These are phyloP conservation scores for Cryptococcus neoformans DNA, from an alignment of 1,284 basidiomycete species.

Conservation along the genomic window DNA sequence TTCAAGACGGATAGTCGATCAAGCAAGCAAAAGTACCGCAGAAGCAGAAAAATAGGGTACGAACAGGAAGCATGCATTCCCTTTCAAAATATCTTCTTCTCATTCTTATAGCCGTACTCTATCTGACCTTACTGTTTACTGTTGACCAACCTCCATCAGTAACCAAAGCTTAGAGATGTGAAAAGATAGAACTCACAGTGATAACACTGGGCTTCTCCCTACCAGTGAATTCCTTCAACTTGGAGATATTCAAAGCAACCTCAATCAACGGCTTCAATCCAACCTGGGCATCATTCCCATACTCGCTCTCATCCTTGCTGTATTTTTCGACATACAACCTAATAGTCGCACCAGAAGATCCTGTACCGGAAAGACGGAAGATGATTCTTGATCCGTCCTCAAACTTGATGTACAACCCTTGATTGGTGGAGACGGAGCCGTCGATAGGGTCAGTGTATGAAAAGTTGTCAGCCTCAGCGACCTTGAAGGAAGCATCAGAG, in stretches of 20 bases:
- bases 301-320: constrained; percentile 72
- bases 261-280: constrained; percentile 95
- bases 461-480: constrained; percentile 80
- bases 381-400: constrained; percentile 89
- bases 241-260: constrained; percentile 79
- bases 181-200: constrained; percentile 60
- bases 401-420: constrained; percentile 92
- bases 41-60: no score
- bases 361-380: constrained; percentile 93
- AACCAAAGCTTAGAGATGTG: background rate
- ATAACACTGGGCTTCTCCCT: constrained; percentile 93
- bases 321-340: constrained; percentile 92
- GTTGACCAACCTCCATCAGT: no score
- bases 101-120: no score
- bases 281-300: constrained; percentile 73
- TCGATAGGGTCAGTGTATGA: constrained; percentile 98
- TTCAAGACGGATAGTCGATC: no score
- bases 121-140: no score
- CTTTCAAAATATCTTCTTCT: no score
- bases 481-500: constrained; percentile 69
- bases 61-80: no score
- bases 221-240: constrained; percentile 80
- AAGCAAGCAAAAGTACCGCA: no score
- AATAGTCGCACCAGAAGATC: constrained; percentile 91
- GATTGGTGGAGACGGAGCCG: constrained; percentile 86